Conservation (phyloP, 176 grass and related monocot genomes). For the Microstegium vimineum region DNA sequence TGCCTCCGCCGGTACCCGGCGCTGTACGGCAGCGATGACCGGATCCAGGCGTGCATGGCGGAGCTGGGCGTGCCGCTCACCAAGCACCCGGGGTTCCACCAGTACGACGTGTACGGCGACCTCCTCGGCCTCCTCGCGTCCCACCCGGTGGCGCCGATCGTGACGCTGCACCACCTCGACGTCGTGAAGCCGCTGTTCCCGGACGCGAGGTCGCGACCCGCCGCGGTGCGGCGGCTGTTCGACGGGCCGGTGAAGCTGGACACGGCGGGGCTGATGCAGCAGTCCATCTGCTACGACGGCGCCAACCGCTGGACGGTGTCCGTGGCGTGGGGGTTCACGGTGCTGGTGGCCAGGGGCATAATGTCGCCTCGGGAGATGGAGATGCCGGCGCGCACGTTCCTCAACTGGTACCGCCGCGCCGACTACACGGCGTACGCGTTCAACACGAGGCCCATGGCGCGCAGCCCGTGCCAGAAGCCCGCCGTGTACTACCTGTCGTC, state of each 20-base stretch:
- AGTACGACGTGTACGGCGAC: constrained; percentile 92
- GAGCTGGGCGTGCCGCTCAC: constrained; percentile 91
- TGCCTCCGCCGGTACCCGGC: constrained; percentile 83
- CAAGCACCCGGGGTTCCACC: constrained; percentile 87
- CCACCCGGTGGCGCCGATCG: constrained; percentile 77
- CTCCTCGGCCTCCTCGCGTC: constrained; percentile 77
- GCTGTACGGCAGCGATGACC: constrained; percentile 91
- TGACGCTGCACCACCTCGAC: constrained; percentile 93
- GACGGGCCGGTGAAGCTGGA: constrained; percentile 68
- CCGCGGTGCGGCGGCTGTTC: constrained; percentile 66
- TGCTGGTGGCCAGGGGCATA: constrained; percentile 63
- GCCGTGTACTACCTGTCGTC: constrained; percentile 73
- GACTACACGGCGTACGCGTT: constrained; percentile 96
- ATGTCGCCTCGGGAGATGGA: constrained; percentile 98
- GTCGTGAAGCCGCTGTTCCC: constrained; percentile 85
- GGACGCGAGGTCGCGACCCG: constrained; percentile 25
- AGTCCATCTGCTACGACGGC: constrained; percentile 90
- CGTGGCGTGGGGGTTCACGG: constrained; percentile 88
- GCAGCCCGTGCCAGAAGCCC: constrained; percentile 83
- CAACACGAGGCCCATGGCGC: constrained; percentile 81
- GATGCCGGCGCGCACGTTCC: constrained; percentile 87
- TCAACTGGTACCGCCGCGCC: constrained; percentile 92
- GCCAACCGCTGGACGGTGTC: constrained; percentile 74
- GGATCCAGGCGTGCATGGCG: constrained; percentile 99
- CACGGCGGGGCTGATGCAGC: constrained; percentile 79